Evolutionary conservation across 805 yeast species (phyloP), one percentile per base, ranked within the genome.

Genomic region (Hagleromyces aurorensis): DNA sequence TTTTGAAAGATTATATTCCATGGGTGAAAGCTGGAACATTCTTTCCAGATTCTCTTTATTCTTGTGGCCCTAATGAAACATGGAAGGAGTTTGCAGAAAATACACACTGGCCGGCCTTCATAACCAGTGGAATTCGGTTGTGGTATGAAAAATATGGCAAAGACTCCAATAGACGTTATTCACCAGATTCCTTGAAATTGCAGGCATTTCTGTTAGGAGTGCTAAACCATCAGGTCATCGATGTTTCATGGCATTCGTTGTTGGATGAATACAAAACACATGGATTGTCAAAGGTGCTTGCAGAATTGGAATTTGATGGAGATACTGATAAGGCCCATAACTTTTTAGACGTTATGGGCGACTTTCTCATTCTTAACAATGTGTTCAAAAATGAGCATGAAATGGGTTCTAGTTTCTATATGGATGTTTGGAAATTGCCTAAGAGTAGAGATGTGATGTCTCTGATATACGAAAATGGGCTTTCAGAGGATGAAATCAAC

Each of bases 51-150:
- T 72, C 79, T 0, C 70, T 76, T 43, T 78, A 78, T 50, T 61
- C 69, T 19, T 78, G 85, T 48, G 52, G 68, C 28, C 72, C 69
- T 3, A 59, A 69, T 3, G 63, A 65, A 7, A 65, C 66, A 3
- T 46, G 51, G 45, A 33, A 36, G 14, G 37, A 43, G 9, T 46
- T 50, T 28, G 78, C 81, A 3, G 86, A 78, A 48, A 67, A 59
- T 16, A 61, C 76, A 0, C 85, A 78, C 46, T 78, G 86, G 85
- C 83, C 84, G 0, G 76, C 77, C 1, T 77, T 76, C 43, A 41
- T 77, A 9, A 50, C 57, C 4, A 50, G 52, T 3, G 72, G 76
- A 0, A 67, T 70, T 4, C 39, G 57, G 5, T 53, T 66, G 25
- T 70, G 71, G 51, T 49, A 54, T 16, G 53, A 58, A 16, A 48